Base-by-base conservation (phyloP, 164 flowering plant genomes). In the Vitis labrusca region DNA sequence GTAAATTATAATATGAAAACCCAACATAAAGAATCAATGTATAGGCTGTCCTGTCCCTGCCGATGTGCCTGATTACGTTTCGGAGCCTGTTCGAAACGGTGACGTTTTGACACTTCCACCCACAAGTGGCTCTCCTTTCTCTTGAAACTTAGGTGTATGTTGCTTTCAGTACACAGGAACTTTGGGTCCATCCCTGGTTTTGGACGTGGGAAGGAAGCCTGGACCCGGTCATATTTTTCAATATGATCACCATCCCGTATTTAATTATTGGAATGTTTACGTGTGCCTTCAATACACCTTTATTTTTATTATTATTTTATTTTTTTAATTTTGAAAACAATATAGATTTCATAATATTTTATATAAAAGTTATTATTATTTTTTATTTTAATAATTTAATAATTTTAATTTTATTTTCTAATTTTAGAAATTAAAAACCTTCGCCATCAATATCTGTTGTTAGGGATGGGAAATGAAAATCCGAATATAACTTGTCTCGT, bases 111-210 rank as follows among this genome's bases (percentile, higher is more conserved):
- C 5, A 6, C 44, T 37, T 32, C 44, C 44, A 23, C 61, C 37
- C 44, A 37, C 44, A 37, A 37, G 44, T 37, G 44, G 44, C 3
- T 27, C 5, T 61, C 8, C 8, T 10, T 60, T 27, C 37, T 9
- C 10, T 27, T 63, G 2, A 10, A 17, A 10, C 48, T 47, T 63
- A 48, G 9, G 10, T 5, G 0, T 15, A 10, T 11, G 30, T 63
- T 63, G 54, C 53, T 15, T 6, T 63, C 29, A 48, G 66, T 1
- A 23, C 66, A 64, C 53, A 19, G 66, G 54, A 64, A 47, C 1
- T 19, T 12, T 64, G 30, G 32, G 57, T 8, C 56, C 47, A 51
- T 30, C 44, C 67, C 51, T 64, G 58, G 67, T 64, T 64, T 64
- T 51, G 57, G 57, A 64, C 13, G 32, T 10, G 12, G 27, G 27